Evolutionary conservation across 108 stramenopile species (phyloP), one percentile per base, ranked within the genome.

Genomic region (Nannochloropsis gaditana): DNA sequence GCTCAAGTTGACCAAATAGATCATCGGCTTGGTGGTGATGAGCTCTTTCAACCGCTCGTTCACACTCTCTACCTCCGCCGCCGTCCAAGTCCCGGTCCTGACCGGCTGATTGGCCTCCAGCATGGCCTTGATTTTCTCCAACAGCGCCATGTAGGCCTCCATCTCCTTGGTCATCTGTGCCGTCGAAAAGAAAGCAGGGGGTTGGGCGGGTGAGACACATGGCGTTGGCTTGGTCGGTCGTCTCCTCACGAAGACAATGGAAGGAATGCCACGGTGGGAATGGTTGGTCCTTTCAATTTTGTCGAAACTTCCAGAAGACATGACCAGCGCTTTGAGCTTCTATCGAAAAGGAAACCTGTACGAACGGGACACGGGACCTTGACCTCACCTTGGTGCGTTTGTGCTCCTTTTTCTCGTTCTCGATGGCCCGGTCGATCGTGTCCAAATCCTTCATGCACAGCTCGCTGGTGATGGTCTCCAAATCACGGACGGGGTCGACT

Each of bases 401-500:
- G 43, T 94, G 88, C 79, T 90, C 85, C 45, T 95, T 94, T 85
- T 91, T 93, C 90, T 95, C 94, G 15, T 87, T 90, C 41, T 94
- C 93, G 31, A 94, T 45, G 9, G 93, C 93, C 50, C 86, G 91
- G 43, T 80, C 81, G 88, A 97, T 87, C 19, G 91, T 90, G 45
- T 93, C 92, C 80, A 93, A 86, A 86, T 99, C 98, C 91, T 99
- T 99, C 43, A 93, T 84, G 89, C 95, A 84, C 42, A 99, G 92
- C 92, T 99, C 99, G 43, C 93, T 91, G 85, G 95, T 95, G 89
- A 99, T 98, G 47, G 96, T 99, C 86, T 96, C 96, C 84, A 99
- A 92, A 90, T 99, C 99, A 50, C 99, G 94, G 85, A 99, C 95
- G 42, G 99, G 97, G 93, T 99, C 96, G 45, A 99, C 97, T 59